Percentiles rank a stretch among this genome's conserved stretches.
These are phyloP conservation scores for Epichloe scottii DNA, from an alignment of 2,329 filamentous ascomycete species.

Conservation along the genomic window DNA sequence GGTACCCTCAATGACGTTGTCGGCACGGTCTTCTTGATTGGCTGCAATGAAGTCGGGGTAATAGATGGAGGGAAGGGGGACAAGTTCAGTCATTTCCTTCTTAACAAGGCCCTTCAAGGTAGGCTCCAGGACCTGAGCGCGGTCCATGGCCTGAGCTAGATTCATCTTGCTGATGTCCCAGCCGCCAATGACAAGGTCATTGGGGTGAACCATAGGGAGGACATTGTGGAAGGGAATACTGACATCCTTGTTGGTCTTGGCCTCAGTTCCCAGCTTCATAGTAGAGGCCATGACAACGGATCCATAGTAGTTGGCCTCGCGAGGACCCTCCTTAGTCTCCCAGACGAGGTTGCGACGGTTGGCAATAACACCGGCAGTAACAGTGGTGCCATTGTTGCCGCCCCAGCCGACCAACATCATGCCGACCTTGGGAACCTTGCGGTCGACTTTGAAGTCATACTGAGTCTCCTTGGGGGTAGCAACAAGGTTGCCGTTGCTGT, in stretches of 20 bases:
- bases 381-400: constrained; percentile 95
- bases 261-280: constrained; percentile 86
- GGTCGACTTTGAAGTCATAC: constrained; percentile 97
- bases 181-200: constrained; percentile 86
- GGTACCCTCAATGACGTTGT: constrained; percentile 73
- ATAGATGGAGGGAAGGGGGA: constrained; percentile 88
- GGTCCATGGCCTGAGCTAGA: constrained; percentile 85
- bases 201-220: constrained; percentile 92
- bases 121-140: constrained; percentile 90
- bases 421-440: constrained; percentile 83
- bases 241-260: constrained; percentile 73
- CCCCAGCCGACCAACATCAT: constrained; percentile 97
- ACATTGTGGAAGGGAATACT: constrained; percentile 94
- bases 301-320: constrained; percentile 91
- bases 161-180: constrained; percentile 96
- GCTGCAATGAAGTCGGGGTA: constrained; percentile 99
- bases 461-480: constrained; percentile 77
- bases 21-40: constrained; percentile 92
- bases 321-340: constrained; percentile 86
- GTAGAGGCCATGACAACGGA: constrained; percentile 96
- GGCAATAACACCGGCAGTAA: constrained; percentile 93
- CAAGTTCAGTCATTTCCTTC: constrained; percentile 86
- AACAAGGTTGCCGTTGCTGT: constrained; percentile 62
- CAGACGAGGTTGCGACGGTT: constrained; percentile 78
- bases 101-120: constrained; percentile 77